phyloP scores from a whole-genome alignment of 306 rosid genomes.

The Chamaecrista fasciculata region DNA sequence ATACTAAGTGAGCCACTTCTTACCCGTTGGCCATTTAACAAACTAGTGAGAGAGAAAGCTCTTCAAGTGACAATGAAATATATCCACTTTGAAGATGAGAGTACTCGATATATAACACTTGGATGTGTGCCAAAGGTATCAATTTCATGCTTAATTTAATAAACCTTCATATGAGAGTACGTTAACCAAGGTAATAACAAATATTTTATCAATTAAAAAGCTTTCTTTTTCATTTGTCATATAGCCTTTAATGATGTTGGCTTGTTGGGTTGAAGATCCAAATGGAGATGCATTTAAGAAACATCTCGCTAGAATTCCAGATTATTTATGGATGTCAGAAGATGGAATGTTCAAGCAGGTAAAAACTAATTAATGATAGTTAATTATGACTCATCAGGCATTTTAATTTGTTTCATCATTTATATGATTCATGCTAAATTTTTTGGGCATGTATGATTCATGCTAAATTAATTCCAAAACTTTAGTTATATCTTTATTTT shows the following conservation, averaged over 20 bases:
- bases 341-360: slow-evolving; percentile 11
- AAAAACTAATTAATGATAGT: background rate
- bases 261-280: slow-evolving; percentile 4
- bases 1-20: slow-evolving; percentile 44
- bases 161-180: background rate
- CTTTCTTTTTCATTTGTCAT: too few species aligned
- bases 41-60: slow-evolving; percentile 39
- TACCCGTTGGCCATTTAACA: slow-evolving; percentile 49
- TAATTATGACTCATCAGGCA: too few species aligned
- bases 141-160: background rate
- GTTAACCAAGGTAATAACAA: too few species aligned
- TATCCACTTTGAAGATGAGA: slow-evolving; percentile 54
- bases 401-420: too few species aligned
- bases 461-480: too few species aligned
- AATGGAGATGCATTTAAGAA: background rate
- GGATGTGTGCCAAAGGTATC: slow-evolving; percentile 48
- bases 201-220: too few species aligned
- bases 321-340: background rate
- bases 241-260: background rate
- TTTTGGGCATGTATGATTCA: too few species aligned
- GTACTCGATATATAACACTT: slow-evolving; percentile 42
- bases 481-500: too few species aligned
- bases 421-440: too few species aligned
- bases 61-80: slow-evolving; percentile 47
- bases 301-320: background rate